Percentiles rank a stretch among this genome's conserved stretches.
Conservation (phyloP, 2,329 filamentous ascomycete species). For the Trichoderma guizhouense region DNA sequence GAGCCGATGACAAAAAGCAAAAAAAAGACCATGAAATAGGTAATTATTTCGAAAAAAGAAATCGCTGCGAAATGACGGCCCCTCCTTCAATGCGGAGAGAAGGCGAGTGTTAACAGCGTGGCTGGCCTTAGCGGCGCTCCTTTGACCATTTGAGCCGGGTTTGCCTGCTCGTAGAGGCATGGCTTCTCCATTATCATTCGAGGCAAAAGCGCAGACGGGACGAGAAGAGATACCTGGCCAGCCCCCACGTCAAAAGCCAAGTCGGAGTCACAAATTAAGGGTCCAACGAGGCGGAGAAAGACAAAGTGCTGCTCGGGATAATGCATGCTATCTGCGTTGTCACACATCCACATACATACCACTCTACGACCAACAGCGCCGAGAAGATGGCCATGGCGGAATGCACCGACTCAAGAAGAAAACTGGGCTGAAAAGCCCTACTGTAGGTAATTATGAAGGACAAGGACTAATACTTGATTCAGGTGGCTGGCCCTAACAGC, state of each 20-base stretch:
- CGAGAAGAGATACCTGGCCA: background rate
- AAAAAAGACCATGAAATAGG: background rate
- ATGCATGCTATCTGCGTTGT: background rate
- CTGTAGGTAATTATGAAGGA: background rate
- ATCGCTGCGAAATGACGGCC: background rate
- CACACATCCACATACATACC: background rate
- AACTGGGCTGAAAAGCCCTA: background rate
- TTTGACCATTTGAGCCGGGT: slow-evolving; percentile 3
- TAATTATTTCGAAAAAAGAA: background rate
- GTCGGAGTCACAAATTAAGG: background rate
- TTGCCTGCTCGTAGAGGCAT: background rate
- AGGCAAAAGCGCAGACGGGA: background rate
- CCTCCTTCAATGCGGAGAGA: slow-evolving; percentile 9
- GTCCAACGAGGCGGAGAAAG: background rate
- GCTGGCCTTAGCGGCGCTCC: slow-evolving; percentile 13
- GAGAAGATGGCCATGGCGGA: background rate
- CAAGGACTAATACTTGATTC: background rate
- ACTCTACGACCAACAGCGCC: background rate
- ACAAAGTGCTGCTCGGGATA: background rate
- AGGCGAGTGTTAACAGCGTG: background rate
- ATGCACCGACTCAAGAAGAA: background rate
- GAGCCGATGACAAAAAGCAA: background rate
- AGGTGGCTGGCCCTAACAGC: background rate
- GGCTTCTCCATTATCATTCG: background rate
- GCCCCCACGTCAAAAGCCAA: background rate